Base-by-base conservation (phyloP, 1,284 basidiomycete species). In the Ustilago tritici region DNA sequence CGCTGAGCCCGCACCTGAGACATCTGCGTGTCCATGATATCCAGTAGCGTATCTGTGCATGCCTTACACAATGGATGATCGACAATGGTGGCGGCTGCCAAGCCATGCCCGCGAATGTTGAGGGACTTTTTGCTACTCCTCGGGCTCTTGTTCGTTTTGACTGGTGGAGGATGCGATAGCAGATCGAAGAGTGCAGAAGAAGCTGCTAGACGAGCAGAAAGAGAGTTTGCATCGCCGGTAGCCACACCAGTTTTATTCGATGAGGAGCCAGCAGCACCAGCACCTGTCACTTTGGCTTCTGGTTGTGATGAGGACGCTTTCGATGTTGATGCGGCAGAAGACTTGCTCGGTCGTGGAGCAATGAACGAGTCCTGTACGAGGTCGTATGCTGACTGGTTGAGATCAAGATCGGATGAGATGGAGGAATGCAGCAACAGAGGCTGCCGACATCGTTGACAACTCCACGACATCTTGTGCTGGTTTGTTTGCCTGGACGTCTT, bases 51-150 rank as follows among this genome's bases (percentile, higher is more conserved):
- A 81, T 93, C 92, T 2, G 95, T 94, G 86, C 97, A 99, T 83
- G 97, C 95, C 1, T 92, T 91, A 85, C 97, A 99, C 11, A 99
- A 89, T 3, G 97, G 97, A 86, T 99, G 96, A 86, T 96, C 94
- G 59, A 97, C 90, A 23, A 57, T 65, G 1, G 70, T 58, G 11
- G 58, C 56, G 10, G 60, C 14, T 17, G 49, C 17, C n/a, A 19
- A 46, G 3, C n/a, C 43, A 46, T 50, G 49, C 11, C 49, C 49
- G n/a, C 63, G 55, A 3, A 47, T 32, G 15, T 59, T 63, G 15
- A 59, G 53, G 14, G 41, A 31, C 36, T 55, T 64, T 23, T 68
- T 78, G 9, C 56, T 49, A 41, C 41, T 61, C 7, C 68, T 19
- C 17, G 57, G 50, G 15, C 59, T 59, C 14, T 32, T 34, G 34